Evolutionary conservation across 2,329 filamentous ascomycete species (phyloP).

Genomic region (Aureobasidium namibiae): DNA sequence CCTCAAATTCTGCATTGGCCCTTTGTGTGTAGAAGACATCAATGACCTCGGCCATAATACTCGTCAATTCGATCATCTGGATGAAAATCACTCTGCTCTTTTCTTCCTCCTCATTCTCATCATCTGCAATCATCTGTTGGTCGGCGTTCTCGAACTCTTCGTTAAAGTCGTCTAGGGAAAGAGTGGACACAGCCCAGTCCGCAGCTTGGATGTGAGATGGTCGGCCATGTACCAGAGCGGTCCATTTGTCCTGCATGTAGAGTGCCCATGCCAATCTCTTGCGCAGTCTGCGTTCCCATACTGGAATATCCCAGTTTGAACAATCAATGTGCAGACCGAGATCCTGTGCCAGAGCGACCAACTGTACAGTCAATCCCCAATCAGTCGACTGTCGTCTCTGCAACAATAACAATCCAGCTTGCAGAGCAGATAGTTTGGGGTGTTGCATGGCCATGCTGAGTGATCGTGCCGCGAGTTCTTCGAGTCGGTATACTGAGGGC

Average conservation of each 20-base stretch:
- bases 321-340: conserved; percentile 85
- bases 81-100: conserved; percentile 62
- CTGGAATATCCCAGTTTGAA: conserved; percentile 75
- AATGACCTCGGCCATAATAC: conserved; percentile 70
- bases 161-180: conserved; percentile 62
- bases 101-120: conserved; percentile 43
- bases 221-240: conserved; percentile 72
- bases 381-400: conserved; percentile 70
- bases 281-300: conserved; percentile 76
- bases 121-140: conserved; percentile 23
- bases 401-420: conserved; percentile 66
- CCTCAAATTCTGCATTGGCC: conserved; percentile 60
- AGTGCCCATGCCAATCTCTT: conserved; percentile 84
- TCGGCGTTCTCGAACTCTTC: conserved; percentile 54
- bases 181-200: conserved; percentile 68
- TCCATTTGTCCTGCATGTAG: conserved; percentile 95
- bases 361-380: conserved; percentile 76
- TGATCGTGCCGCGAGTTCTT: conserved; percentile 63
- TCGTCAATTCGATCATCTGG: conserved; percentile 67
- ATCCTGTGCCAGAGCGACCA: conserved; percentile 81
- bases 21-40: conserved; percentile 75
- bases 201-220: conserved; percentile 65
- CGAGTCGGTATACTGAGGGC: conserved; percentile 66
- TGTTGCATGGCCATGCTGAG: conserved; percentile 70
- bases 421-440: conserved; percentile 73